Evolutionary conservation across 164 flowering plant species (phyloP).

Genomic region (Cinnamomum chago): DNA sequence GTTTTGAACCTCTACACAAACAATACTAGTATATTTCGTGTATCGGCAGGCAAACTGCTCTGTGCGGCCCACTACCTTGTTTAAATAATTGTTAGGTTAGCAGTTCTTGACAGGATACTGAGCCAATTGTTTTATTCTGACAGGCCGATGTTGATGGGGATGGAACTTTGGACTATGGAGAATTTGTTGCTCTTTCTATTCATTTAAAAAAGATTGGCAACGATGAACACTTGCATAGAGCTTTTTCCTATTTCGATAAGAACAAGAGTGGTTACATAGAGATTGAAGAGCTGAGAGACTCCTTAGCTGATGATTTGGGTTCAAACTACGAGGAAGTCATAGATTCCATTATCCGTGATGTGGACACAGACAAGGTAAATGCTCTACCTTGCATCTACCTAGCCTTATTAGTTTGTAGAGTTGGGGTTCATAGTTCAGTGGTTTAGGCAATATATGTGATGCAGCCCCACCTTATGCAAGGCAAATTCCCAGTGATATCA

Average conservation of each 20-base stretch:
- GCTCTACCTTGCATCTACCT: too few species aligned
- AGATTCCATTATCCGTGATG: slow-evolving; percentile 74
- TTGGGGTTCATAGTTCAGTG: too few species aligned
- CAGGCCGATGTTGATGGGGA: slow-evolving; percentile 89
- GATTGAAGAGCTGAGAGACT: slow-evolving; percentile 76
- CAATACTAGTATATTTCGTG: too few species aligned
- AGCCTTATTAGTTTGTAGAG: too few species aligned
- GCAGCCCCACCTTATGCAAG: background rate
- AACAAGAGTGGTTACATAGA: slow-evolving; percentile 72
- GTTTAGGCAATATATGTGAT: too few species aligned
- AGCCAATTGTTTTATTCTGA: slow-evolving; percentile 6
- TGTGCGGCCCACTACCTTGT: too few species aligned
- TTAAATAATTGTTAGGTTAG: background rate
- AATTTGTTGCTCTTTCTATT: slow-evolving; percentile 77
- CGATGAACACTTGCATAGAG: slow-evolving; percentile 79
- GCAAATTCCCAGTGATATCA: background rate
- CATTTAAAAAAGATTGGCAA: slow-evolving; percentile 78
- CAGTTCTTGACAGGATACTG: background rate
- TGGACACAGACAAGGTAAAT: slow-evolving; percentile 88
- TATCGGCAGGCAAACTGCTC: too few species aligned
- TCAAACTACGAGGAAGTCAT: slow-evolving; percentile 68
- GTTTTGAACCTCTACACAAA: too few species aligned
- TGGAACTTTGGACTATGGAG: slow-evolving; percentile 73
- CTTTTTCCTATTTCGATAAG: slow-evolving; percentile 68
- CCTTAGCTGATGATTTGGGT: slow-evolving; percentile 70